Conservation (phyloP, 1,139 yeast species). For the Sugiyamaella castrensis region DNA sequence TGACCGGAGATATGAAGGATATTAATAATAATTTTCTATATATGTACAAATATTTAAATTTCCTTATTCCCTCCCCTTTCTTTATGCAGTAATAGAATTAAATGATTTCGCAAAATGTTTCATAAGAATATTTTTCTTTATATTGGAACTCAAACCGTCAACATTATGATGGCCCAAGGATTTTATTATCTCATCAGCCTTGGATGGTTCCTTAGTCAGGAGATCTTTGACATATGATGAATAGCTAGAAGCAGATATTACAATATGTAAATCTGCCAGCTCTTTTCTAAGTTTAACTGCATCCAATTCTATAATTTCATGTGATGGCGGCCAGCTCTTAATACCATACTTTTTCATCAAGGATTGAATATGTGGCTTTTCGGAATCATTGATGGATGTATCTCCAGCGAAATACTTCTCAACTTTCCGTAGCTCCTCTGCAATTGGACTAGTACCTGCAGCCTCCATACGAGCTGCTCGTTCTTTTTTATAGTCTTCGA, state of each 20-base stretch:
- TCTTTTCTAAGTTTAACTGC: slow-evolving; percentile 27
- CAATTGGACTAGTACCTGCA: slow-evolving; percentile 28
- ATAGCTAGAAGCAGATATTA: slow-evolving; percentile 28
- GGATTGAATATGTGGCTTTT: slow-evolving; percentile 44
- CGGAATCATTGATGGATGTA: slow-evolving; percentile 15
- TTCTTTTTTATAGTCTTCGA: slow-evolving; percentile 43
- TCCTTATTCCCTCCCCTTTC: neutral
- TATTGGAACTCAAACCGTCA: slow-evolving; percentile 27
- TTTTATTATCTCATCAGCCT: slow-evolving; percentile 32
- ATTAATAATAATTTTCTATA: neutral
- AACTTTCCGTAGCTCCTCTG: slow-evolving; percentile 29
- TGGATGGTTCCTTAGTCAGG: slow-evolving; percentile 33
- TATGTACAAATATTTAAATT: neutral
- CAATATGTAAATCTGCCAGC: slow-evolving; percentile 28
- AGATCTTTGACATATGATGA: slow-evolving; percentile 29
- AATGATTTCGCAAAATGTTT: slow-evolving; percentile 30
- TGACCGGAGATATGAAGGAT: too few species aligned
- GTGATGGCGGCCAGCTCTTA: slow-evolving; percentile 55
- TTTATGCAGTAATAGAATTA: slow-evolving; percentile 8
- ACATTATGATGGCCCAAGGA: slow-evolving; percentile 33
- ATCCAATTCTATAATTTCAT: slow-evolving; percentile 31
- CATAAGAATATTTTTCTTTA: slow-evolving; percentile 37
- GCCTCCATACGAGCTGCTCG: slow-evolving; percentile 32
- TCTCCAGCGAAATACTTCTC: slow-evolving; percentile 18
- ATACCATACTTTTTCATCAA: slow-evolving; percentile 52